These are phyloP conservation scores for Hypoxylon sp. DNA, from an alignment of 2,329 filamentous ascomycete genomes.

Conservation along the genomic window DNA sequence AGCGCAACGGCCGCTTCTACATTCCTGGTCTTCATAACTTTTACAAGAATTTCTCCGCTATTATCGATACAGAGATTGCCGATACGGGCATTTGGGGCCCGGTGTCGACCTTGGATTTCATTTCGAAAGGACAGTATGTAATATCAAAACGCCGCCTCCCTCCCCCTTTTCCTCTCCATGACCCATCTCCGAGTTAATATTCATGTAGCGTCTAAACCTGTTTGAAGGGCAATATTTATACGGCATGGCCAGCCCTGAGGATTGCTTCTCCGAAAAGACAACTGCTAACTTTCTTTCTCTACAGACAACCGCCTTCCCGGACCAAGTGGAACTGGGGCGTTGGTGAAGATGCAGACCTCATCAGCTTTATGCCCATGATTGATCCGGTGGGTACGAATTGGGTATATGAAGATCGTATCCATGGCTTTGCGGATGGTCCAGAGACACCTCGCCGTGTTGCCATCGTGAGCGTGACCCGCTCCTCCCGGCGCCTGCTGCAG, in stretches of 20 bases:
- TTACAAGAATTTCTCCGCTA: slow-evolving; percentile 71
- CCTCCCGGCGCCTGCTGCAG: slow-evolving; percentile 73
- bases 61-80: slow-evolving; percentile 61
- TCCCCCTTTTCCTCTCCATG: not conserved
- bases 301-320: slow-evolving; percentile 18
- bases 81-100: slow-evolving; percentile 65
- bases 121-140: slow-evolving; percentile 60
- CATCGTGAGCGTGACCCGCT: slow-evolving; percentile 77
- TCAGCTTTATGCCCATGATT: slow-evolving; percentile 81
- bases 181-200: not conserved
- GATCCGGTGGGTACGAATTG: slow-evolving; percentile 77
- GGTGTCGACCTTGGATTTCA: slow-evolving; percentile 60
- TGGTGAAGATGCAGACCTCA: slow-evolving; percentile 78
- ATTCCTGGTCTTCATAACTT: slow-evolving; percentile 76
- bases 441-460: slow-evolving; percentile 76
- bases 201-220: not conserved
- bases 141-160: not conserved
- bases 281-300: not conserved
- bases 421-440: slow-evolving; percentile 67
- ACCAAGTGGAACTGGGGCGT: slow-evolving; percentile 69
- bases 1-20: slow-evolving; percentile 81
- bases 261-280: not conserved
- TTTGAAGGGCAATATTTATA: not conserved
- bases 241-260: not conserved
- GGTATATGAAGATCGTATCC: slow-evolving; percentile 77